Percentiles rank a stretch among this genome's conserved stretches.
phyloP scores from a whole-genome alignment of 208 protist species.

The Wallacemonas sp. region DNA sequence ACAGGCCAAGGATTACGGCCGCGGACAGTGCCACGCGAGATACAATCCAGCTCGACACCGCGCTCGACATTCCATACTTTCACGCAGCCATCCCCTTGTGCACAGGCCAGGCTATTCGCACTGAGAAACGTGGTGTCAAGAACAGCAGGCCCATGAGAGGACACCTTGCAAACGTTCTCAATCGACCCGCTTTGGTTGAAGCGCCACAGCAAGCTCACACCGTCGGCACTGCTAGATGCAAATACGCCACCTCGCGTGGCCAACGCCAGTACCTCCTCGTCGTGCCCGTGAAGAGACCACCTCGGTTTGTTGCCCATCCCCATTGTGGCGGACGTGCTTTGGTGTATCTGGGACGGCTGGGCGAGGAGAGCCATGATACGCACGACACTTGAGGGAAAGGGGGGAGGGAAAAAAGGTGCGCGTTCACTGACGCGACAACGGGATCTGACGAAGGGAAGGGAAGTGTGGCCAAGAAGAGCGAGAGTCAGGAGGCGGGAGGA shows the following conservation, averaged over 20 bases:
- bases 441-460: no score
- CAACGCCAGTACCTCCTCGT: conserved; percentile 51
- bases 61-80: conserved; percentile 70
- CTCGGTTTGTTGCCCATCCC: not conserved
- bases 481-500: not conserved
- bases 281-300: conserved; percentile 68
- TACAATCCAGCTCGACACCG: conserved; percentile 19
- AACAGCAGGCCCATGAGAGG: conserved; percentile 54
- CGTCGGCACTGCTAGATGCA: conserved; percentile 54
- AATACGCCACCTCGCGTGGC: conserved; percentile 34
- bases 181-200: not conserved
- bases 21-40: conserved; percentile 30
- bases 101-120: conserved; percentile 34
- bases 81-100: conserved; percentile 67
- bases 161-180: conserved; percentile 59
- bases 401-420: not conserved
- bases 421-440: no score
- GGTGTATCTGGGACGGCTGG: conserved; percentile 12
- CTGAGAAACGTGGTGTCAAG: conserved; percentile 51
- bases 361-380: conserved; percentile 37
- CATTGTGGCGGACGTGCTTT: not conserved
- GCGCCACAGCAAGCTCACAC: conserved; percentile 61
- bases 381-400: not conserved
- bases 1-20: conserved; percentile 68
- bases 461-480: not conserved